Conservation (phyloP, 1,284 basidiomycete genomes). For the Rhodofomes roseus region DNA sequence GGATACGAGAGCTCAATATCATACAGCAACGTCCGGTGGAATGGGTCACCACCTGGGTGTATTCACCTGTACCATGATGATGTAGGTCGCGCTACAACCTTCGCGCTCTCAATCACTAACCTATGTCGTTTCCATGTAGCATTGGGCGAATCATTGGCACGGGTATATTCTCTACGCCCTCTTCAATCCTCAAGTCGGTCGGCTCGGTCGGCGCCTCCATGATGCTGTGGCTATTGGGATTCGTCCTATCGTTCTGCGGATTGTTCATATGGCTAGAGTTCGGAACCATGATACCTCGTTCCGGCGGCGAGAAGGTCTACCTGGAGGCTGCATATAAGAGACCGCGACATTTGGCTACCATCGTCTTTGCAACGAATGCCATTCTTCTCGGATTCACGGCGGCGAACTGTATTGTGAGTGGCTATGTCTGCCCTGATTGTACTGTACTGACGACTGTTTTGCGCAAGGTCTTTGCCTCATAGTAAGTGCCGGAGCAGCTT, state of each 20-base stretch:
- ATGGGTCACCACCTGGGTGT: slow-evolving; percentile 30
- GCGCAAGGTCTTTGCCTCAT: slow-evolving; percentile 9
- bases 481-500: slow-evolving; percentile 4
- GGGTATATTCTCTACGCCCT: slow-evolving; percentile 62
- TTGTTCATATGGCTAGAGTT: slow-evolving; percentile 70
- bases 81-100: slow-evolving; percentile 16
- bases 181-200: slow-evolving; percentile 56
- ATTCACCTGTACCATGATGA: slow-evolving; percentile 28
- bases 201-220: slow-evolving; percentile 64
- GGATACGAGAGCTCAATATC: background rate
- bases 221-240: slow-evolving; percentile 71
- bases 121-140: slow-evolving; percentile 19
- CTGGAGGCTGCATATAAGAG: slow-evolving; percentile 65
- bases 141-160: slow-evolving; percentile 57
- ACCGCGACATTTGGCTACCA: slow-evolving; percentile 60
- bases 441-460: background rate
- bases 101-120: slow-evolving; percentile 19
- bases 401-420: slow-evolving; percentile 49
- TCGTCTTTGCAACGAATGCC: slow-evolving; percentile 56
- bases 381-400: slow-evolving; percentile 59
- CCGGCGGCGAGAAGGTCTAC: slow-evolving; percentile 76
- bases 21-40: slow-evolving; percentile 26
- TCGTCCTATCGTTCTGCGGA: slow-evolving; percentile 58
- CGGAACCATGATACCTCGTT: slow-evolving; percentile 51
- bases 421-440: background rate